Evolutionary conservation across 495 filamentous ascomycete genomes (phyloP).

Genomic region (Oleoguttula mirabilis): DNA sequence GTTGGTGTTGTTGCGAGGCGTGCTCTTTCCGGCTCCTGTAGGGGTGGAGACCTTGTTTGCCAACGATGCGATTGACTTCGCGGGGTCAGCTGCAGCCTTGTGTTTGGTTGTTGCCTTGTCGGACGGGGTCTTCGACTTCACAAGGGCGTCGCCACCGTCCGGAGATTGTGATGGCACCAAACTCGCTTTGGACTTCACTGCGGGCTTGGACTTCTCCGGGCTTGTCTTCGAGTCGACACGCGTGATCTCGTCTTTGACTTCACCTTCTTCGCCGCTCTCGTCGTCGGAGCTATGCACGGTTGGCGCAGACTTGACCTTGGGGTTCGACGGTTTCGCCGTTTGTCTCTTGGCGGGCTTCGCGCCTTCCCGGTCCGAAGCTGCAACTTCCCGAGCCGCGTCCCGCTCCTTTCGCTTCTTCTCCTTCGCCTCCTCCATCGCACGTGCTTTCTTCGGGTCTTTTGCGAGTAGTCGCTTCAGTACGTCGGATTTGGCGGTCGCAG

Average conservation of each 20-base stretch:
- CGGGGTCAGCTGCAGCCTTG: not conserved
- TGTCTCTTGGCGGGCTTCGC: constrained; percentile 19
- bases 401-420: constrained; percentile 25
- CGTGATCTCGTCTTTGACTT: constrained; percentile 8
- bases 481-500: constrained; percentile 29
- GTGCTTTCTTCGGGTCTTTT: constrained; percentile 42
- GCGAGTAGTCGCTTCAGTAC: constrained; percentile 49
- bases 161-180: constrained; percentile 2
- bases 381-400: constrained; percentile 17
- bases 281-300: constrained; percentile 67
- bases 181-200: not conserved
- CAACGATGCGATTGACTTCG: constrained; percentile 10
- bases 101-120: constrained; percentile 11
- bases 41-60: constrained; percentile 8
- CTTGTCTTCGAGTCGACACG: constrained; percentile 10
- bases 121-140: constrained; percentile 11
- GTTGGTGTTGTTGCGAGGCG: constrained; percentile 10
- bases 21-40: constrained; percentile 2
- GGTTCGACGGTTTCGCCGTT: not conserved
- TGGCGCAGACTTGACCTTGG: constrained; percentile 60
- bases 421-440: constrained; percentile 21
- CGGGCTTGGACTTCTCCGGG: constrained; percentile 9
- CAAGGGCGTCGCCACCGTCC: constrained; percentile 6
- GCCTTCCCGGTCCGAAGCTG: constrained; percentile 22
- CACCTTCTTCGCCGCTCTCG: constrained; percentile 37